Conservation (phyloP, 108 stramenopile species). For the Pelagomonas calceolata region DNA sequence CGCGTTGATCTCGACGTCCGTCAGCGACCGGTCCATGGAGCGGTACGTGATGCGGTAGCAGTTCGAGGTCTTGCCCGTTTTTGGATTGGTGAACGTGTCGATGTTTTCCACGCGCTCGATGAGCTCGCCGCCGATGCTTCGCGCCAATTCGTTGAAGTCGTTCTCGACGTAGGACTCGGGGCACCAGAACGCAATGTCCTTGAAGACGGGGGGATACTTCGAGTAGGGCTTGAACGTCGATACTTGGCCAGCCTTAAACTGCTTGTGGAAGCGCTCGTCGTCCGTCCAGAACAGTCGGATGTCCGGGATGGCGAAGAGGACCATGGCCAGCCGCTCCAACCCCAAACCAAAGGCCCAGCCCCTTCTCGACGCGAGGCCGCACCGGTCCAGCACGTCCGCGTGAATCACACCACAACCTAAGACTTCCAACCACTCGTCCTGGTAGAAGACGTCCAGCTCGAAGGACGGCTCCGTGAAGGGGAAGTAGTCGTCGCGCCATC, state of each 20-base stretch:
- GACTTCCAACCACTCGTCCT: constrained; percentile 90
- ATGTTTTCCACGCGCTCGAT: constrained; percentile 76
- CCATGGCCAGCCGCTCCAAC: constrained; percentile 90
- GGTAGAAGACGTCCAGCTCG: constrained; percentile 81
- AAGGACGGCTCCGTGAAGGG: constrained; percentile 87
- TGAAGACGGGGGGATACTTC: constrained; percentile 85
- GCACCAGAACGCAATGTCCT: constrained; percentile 89
- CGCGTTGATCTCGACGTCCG: constrained; percentile 85
- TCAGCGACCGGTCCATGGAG: constrained; percentile 87
- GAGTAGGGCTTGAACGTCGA: constrained; percentile 72
- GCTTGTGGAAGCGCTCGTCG: constrained; percentile 70
- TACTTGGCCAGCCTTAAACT: constrained; percentile 66
- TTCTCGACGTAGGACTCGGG: constrained; percentile 60
- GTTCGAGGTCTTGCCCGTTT: constrained; percentile 57
- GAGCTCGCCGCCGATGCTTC: constrained; percentile 82
- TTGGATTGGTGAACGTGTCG: constrained; percentile 84
- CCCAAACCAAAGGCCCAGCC: constrained; percentile 94
- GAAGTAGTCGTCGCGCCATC: constrained; percentile 77
- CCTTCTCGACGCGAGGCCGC: constrained; percentile 44
- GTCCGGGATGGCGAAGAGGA: constrained; percentile 84
- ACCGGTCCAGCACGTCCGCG: constrained; percentile 60
- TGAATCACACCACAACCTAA: constrained; percentile 89
- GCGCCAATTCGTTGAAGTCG: constrained; percentile 74
- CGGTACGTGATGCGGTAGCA: constrained; percentile 88
- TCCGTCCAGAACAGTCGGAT: constrained; percentile 84